These are phyloP conservation scores for Rutidosis leptorrhynchoides DNA, from an alignment of 129 eudicot genomes.

Conservation along the genomic window DNA sequence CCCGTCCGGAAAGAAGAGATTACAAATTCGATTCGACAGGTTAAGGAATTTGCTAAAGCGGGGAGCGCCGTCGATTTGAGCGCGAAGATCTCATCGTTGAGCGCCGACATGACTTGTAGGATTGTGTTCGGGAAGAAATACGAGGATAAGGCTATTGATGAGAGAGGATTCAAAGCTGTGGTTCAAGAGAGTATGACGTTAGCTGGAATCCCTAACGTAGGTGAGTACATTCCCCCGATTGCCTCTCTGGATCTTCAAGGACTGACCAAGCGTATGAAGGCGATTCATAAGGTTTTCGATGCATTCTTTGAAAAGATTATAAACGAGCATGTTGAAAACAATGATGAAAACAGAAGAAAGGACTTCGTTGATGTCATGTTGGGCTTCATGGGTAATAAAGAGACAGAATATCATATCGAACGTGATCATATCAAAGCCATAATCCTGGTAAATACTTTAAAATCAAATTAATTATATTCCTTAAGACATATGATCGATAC, in stretches of 20 bases:
- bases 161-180: slow-evolving; percentile 28
- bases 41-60: too few species aligned
- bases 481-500: too few species aligned
- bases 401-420: slow-evolving; percentile 37
- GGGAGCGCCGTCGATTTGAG: too few species aligned
- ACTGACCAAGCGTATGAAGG: slow-evolving; percentile 29
- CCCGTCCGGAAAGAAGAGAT: too few species aligned
- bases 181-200: slow-evolving; percentile 39
- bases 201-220: slow-evolving; percentile 35
- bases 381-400: slow-evolving; percentile 38
- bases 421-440: slow-evolving; percentile 49
- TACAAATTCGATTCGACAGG: too few species aligned
- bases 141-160: too few species aligned
- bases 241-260: slow-evolving; percentile 40
- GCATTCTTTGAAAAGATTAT: slow-evolving; percentile 35
- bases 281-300: slow-evolving; percentile 28
- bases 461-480: too few species aligned
- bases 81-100: too few species aligned
- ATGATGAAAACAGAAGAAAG: slow-evolving; percentile 32
- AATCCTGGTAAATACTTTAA: slow-evolving; percentile 46
- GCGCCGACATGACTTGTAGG: too few species aligned
- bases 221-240: slow-evolving; percentile 31
- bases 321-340: too few species aligned
- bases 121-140: too few species aligned
- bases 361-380: slow-evolving; percentile 53